These are phyloP conservation scores for Hippophae tibetana DNA, from an alignment of 306 rosid species.

Conservation along the genomic window DNA sequence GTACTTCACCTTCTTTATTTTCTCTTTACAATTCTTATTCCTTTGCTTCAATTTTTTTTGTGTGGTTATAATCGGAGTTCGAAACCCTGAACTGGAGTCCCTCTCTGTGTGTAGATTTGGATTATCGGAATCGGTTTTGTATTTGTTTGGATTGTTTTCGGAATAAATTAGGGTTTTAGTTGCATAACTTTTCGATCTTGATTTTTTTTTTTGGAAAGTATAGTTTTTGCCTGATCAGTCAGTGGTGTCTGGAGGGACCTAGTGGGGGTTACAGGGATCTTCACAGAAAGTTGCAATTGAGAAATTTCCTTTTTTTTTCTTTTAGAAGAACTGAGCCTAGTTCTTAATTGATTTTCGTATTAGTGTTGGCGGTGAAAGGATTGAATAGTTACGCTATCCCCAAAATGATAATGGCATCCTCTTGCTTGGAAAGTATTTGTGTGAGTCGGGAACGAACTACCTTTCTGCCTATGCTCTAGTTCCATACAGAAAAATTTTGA, in stretches of 20 bases:
- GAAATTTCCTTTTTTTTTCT: background rate
- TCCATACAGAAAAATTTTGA: too few relatives aligned
- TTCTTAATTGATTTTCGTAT: too few relatives aligned
- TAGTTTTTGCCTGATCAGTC: conserved; percentile 16
- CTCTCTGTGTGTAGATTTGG: background rate
- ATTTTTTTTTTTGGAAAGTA: background rate
- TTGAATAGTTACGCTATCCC: too few relatives aligned
- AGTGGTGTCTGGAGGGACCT: conserved; percentile 9
- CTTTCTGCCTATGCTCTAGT: conserved; percentile 2
- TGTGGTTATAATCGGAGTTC: conserved; percentile 1
- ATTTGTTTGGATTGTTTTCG: background rate
- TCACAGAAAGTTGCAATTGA: conserved; percentile 2
- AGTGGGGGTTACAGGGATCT: conserved; percentile 1
- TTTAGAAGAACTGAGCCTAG: too few relatives aligned
- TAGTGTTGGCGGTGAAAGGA: too few relatives aligned
- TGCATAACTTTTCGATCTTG: background rate
- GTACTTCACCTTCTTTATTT: too few relatives aligned
- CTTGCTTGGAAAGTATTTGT: background rate
- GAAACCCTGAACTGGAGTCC: conserved; percentile 24
- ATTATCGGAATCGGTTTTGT: conserved; percentile 2
- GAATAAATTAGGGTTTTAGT: conserved; percentile 11
- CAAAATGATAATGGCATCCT: background rate
- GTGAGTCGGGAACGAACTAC: conserved; percentile 4
- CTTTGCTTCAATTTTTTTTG: background rate
- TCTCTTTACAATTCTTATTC: too few relatives aligned